phyloP scores from a whole-genome alignment of 768 basidiomycete species.

The Dendrothele bispora region DNA sequence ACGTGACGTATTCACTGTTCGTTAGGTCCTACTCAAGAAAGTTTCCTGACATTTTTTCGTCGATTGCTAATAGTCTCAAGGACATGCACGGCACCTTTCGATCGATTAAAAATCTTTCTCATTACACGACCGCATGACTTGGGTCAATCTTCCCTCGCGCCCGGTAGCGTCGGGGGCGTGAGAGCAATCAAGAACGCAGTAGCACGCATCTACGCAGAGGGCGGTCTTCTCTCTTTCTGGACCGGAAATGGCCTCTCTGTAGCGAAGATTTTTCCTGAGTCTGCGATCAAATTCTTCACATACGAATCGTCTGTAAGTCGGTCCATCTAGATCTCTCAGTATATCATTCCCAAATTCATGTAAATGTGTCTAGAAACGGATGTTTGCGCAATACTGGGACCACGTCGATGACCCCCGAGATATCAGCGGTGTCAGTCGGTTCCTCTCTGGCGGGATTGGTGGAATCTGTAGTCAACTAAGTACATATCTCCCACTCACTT shows the following conservation, averaged over 20 bases:
- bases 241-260: constrained; percentile 96
- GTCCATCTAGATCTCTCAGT: constrained; percentile 7
- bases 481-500: constrained; percentile 35
- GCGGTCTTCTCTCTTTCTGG: constrained; percentile 92
- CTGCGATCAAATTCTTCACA: constrained; percentile 95
- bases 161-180: constrained; percentile 49
- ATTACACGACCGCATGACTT: constrained; percentile 86
- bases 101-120: constrained; percentile 93
- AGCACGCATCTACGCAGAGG: constrained; percentile 82
- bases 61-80: constrained; percentile 78
- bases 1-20: constrained; percentile 30
- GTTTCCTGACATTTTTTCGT: neutral
- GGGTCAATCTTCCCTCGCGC: constrained; percentile 48
- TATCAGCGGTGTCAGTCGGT: constrained; percentile 89
- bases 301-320: constrained; percentile 90
- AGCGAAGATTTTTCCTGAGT: constrained; percentile 95
- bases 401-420: constrained; percentile 84
- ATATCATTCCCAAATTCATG: constrained; percentile 6
- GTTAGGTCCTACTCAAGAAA: neutral
- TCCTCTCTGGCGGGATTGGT: constrained; percentile 93
- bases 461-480: constrained; percentile 93
- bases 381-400: constrained; percentile 92
- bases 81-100: constrained; percentile 96
- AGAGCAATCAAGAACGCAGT: constrained; percentile 73
- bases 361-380: constrained; percentile 69